These are phyloP conservation scores for Royoungia palumana DNA, from an alignment of 768 basidiomycete species.

Conservation along the genomic window DNA sequence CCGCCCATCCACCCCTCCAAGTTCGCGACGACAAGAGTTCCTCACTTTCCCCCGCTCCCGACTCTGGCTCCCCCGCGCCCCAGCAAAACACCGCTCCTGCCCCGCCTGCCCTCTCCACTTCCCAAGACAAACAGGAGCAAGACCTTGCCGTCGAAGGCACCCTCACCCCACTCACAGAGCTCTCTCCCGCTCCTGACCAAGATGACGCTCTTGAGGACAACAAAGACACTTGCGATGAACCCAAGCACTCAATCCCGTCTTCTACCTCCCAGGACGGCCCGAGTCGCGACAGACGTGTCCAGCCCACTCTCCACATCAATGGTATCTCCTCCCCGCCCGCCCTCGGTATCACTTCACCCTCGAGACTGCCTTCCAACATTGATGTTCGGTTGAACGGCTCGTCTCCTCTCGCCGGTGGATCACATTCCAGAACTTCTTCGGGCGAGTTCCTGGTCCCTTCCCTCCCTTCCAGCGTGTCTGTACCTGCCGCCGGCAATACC, in stretches of 20 bases:
- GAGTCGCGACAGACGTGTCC: constrained; percentile 18
- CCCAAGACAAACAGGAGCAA: constrained; percentile 29
- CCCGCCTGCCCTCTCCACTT: constrained; percentile 14
- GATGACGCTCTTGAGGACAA: constrained; percentile 38
- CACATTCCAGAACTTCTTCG: constrained; percentile 28
- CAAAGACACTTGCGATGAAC: constrained; percentile 37
- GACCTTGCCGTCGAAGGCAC: constrained; percentile 40
- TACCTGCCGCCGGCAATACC: constrained; percentile 3
- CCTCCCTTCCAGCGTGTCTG: constrained; percentile 24
- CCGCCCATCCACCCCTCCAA: constrained; percentile 15
- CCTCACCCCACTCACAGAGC: constrained; percentile 74
- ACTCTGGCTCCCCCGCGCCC: constrained; percentile 38
- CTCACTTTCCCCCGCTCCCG: constrained; percentile 55
- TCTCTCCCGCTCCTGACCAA: constrained; percentile 63
- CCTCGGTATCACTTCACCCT: constrained; percentile 21
- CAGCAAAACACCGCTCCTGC: constrained; percentile 17
- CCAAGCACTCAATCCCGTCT: constrained; percentile 16
- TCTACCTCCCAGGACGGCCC: constrained; percentile 16
- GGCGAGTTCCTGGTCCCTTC: constrained; percentile 30
- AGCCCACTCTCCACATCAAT: constrained; percentile 19
- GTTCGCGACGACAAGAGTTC: constrained; percentile 46
- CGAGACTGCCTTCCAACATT: constrained; percentile 16
- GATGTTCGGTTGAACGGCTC: constrained; percentile 25
- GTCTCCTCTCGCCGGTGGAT: constrained; percentile 15
- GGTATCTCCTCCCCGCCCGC: constrained; percentile 19